phyloP scores from a whole-genome alignment of 441 rosid species.

The Arabidopsis hybrid region DNA sequence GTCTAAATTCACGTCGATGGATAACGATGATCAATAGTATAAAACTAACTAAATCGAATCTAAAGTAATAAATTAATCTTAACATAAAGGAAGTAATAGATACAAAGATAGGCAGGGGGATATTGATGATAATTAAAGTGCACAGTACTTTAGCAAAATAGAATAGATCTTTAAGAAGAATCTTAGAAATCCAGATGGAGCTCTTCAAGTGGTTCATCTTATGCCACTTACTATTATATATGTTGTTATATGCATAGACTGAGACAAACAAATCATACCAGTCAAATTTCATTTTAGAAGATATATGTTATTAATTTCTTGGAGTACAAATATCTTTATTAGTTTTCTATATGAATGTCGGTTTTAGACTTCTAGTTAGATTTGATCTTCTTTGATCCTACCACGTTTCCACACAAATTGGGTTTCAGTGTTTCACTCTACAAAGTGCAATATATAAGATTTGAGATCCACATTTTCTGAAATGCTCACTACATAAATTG shows the following conservation, averaged over 20 bases:
- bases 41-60: slow-evolving; percentile 15
- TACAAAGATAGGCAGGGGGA: slow-evolving; percentile 30
- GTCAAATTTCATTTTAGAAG: slow-evolving; percentile 9
- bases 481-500: neutral
- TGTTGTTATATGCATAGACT: slow-evolving; percentile 26
- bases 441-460: neutral
- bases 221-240: slow-evolving; percentile 25
- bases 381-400: neutral
- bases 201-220: slow-evolving; percentile 29
- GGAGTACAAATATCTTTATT: slow-evolving; percentile 20
- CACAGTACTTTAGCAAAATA: slow-evolving; percentile 21
- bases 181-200: slow-evolving; percentile 37
- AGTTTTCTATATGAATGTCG: slow-evolving; percentile 21
- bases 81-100: neutral
- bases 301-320: slow-evolving; percentile 21
- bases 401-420: neutral
- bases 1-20: slow-evolving; percentile 24
- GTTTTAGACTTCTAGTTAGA: neutral
- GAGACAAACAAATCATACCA: slow-evolving; percentile 47
- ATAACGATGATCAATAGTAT: slow-evolving; percentile 30
- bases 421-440: neutral
- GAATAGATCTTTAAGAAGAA: slow-evolving; percentile 25
- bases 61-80: slow-evolving; percentile 20
- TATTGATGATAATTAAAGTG: slow-evolving; percentile 38
- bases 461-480: neutral